Base-by-base conservation (phyloP, 2,329 filamentous ascomycete genomes). In the Penicillium nordicum region DNA sequence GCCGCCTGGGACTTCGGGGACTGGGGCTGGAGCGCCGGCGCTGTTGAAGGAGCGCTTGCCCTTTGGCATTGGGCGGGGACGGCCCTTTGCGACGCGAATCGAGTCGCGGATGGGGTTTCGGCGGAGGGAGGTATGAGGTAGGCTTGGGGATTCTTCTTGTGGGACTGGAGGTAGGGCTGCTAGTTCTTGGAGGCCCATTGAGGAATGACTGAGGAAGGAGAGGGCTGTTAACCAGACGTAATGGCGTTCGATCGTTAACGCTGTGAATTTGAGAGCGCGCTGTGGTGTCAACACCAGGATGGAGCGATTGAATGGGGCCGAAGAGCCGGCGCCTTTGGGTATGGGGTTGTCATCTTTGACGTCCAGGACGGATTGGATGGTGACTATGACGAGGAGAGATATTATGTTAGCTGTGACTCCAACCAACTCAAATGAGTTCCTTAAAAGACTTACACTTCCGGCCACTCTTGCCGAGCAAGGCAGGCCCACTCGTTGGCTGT, bases 251-350 rank as follows among this genome's bases (percentile, higher is more conserved):
- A 87, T 79, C 23, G 86, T 88, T 16, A 83, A 79, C 0, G 94
- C 90, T 0, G 94, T 99, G 72, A 99, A 97, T 71, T 99, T 99
- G 55, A 99, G 81, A 1, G 94, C 94, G 65, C 94, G 85, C 66
- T 96, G 88, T 1, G 94, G 93, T 5, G 94, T 99, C 48, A 99
- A 76, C 63, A 99, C 96, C 46, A 99, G 78, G 65, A 99, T 97
- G 0, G 94, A 97, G 50, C 94, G 87, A 74, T 95, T 91, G 78
- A 97, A 97, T 10, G 91, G 78, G 50, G 63, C 68, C 38, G 80
- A 72, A 5, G 74, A 62, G 21, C 73, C 75, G 40, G 81, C 76
- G 51, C 88, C 88, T 72, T 88, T 94, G 1, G 93, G 93, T 38
- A 90, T 73, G 7, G 90, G 85, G 60, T 94, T 96, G 68, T 94